Evolutionary conservation across 805 yeast species (phyloP).

Genomic region (Zygotorulaspora sp.): DNA sequence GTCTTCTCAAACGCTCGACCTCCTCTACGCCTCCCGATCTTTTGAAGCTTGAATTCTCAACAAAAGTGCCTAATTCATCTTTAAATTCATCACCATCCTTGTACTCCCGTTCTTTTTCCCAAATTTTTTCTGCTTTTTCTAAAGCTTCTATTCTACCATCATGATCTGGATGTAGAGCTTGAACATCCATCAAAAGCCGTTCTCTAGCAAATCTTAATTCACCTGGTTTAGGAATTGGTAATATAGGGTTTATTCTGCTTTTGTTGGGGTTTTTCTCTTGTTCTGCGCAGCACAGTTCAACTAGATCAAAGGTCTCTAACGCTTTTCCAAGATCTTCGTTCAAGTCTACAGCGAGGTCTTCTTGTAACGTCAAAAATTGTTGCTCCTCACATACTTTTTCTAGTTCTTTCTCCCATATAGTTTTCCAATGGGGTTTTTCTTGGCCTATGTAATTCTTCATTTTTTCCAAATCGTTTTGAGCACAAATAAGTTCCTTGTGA

Average conservation of each 20-base stretch:
- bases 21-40: conserved; percentile 89
- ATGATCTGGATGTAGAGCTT: conserved; percentile 76
- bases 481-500: conserved; percentile 56
- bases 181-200: conserved; percentile 77
- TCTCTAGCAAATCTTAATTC: conserved; percentile 58
- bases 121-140: conserved; percentile 73
- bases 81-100: conserved; percentile 61
- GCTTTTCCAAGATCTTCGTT: conserved; percentile 78
- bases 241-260: conserved; percentile 30
- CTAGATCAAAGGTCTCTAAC: conserved; percentile 72
- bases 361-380: conserved; percentile 85
- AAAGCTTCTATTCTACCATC: conserved; percentile 84
- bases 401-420: conserved; percentile 86
- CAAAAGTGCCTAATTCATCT: conserved; percentile 82
- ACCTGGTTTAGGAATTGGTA: conserved; percentile 59
- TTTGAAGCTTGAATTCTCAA: conserved; percentile 68
- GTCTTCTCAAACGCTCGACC: conserved; percentile 61
- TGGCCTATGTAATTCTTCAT: conserved; percentile 58
- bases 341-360: conserved; percentile 73
- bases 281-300: conserved; percentile 76
- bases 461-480: conserved; percentile 46
- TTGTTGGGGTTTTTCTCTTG: conserved; percentile 58
- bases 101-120: conserved; percentile 64
- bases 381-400: conserved; percentile 92
- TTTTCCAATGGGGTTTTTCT: conserved; percentile 84